Base-by-base conservation (phyloP, 805 yeast genomes). In the Saturnispora sekii region DNA sequence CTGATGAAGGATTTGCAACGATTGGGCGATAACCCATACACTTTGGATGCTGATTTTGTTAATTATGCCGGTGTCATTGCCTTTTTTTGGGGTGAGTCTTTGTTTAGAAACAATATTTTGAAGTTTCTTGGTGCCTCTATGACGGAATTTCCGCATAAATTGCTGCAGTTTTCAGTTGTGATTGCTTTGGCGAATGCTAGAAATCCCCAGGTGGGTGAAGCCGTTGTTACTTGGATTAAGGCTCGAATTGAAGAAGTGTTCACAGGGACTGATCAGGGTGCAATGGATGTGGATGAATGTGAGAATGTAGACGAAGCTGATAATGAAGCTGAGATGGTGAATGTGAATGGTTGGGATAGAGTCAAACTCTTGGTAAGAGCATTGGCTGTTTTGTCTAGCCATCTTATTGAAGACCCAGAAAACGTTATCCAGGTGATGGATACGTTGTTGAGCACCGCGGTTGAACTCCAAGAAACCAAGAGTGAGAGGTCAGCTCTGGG, bases 91-190 rank as follows among this genome's bases (percentile, higher is more conserved):
- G 30, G 35, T 14, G 80, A 80, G 45, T 79, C 75, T 48, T 70
- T 70, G 42, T 74, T 81, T 50, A 69, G 85, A 48, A 65, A 64
- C 31, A 76, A 81, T 3, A 65, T 85, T 16, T 63, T 85, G 48
- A 69, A 72, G 40, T 83, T 85, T 2, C 57, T 88, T 21, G 72
- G 73, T 44, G 85, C 95, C 2, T 73, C 84, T 37, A 70, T 82
- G 10, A 64, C 75, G 28, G 97, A 93, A 62, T 96, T 90, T 62
- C 97, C 99, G 0, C 95, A 89, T 51, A 93, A 89, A 60, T 74
- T 82, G 48, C 77, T 81, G 11, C 74, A 80, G n/a, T 62, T 90
- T 46, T 74, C 87, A 26, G 77, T 80, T 8, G 68, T 87, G 51
- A 65, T 88, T 5, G 72, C 81, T 55, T 67, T 79, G 17, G 78